Evolutionary conservation across 768 basidiomycete genomes (phyloP).

Genomic region (Podaxis rugospora): DNA sequence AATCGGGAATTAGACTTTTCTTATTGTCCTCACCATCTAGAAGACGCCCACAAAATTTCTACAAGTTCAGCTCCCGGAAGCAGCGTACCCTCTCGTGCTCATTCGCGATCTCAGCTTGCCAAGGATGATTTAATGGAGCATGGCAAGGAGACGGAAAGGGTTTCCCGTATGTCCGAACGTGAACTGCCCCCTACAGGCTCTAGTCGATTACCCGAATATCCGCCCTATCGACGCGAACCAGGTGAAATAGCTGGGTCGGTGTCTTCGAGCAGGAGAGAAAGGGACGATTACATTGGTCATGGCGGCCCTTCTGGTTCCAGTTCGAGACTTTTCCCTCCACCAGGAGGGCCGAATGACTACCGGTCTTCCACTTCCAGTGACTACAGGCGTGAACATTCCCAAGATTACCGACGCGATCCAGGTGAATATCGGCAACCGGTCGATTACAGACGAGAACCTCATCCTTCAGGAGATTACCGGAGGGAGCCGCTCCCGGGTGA

Average conservation of each 20-base stretch:
- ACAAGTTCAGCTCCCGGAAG: slow-evolving; percentile 7
- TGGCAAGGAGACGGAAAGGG: slow-evolving; percentile 5
- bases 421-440: background rate
- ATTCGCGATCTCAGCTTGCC: slow-evolving; percentile 6
- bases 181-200: slow-evolving; percentile 3
- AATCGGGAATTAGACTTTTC: background rate
- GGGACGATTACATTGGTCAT: slow-evolving; percentile 4
- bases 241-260: slow-evolving; percentile 4
- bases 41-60: slow-evolving; percentile 10
- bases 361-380: background rate
- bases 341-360: background rate
- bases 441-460: background rate
- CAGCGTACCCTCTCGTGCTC: slow-evolving; percentile 8
- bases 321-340: slow-evolving; percentile 3
- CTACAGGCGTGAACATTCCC: background rate
- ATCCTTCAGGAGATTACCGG: background rate
- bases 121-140: slow-evolving; percentile 6
- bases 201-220: slow-evolving; percentile 5
- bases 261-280: slow-evolving; percentile 5
- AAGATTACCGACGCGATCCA: background rate
- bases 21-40: background rate
- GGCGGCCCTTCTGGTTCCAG: background rate
- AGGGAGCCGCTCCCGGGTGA: background rate
- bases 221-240: slow-evolving; percentile 9
- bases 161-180: slow-evolving; percentile 6